Base-by-base conservation (phyloP, 208 protist genomes). In the Acanthamoeba royreba region DNA sequence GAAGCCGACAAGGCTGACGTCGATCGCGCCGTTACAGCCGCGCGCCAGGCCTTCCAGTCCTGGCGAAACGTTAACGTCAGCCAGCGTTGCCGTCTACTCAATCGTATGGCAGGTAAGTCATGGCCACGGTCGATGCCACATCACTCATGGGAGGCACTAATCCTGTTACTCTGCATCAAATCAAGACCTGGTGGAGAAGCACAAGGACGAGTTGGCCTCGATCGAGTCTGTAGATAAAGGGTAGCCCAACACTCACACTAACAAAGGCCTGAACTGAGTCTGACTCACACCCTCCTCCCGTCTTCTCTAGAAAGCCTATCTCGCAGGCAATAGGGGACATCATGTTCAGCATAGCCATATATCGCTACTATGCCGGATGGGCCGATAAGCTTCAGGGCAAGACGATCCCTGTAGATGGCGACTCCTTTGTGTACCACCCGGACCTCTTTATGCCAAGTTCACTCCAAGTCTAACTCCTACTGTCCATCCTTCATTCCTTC, bases 321-420 rank as follows among this genome's bases (percentile, higher is more conserved):
- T 25, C 49, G 49, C 9, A 25, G 49, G 49, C 49, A 19, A 55
- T 19, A 19, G 49, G 49, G 13, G 49, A 55, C 49, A 55, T 55
- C 49, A 55, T 55, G 96, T 88, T 13, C 98, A 99, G 92, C 92
- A 98, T 2, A 55, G 77, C 13, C 74, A 96, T n/a, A 77, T 94
- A 98, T 47, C 94, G 97, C 85, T 99, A 98, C 95, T 98, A 97
- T 95, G 98, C 97, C 5, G 98, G 98, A 45, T 98, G 96, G 74
- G 97, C 97, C 7, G 98, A 98, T 93, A 99, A 99, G 97, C 93
- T 98, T 58, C 95, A 97, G 38, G 98, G 98, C 79, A 94, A 97
- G 87, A 85, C 96, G 15, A 96, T 95, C 53, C 97, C 96, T 43
- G 88, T 96, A 31, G 61, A 72, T 22, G 4, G 0, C 93, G 95